Percentiles rank a stretch among this genome's conserved stretches.
phyloP scores from a whole-genome alignment of 192 early-diverging fungal genomes.

The Rhizophagus clarus region DNA sequence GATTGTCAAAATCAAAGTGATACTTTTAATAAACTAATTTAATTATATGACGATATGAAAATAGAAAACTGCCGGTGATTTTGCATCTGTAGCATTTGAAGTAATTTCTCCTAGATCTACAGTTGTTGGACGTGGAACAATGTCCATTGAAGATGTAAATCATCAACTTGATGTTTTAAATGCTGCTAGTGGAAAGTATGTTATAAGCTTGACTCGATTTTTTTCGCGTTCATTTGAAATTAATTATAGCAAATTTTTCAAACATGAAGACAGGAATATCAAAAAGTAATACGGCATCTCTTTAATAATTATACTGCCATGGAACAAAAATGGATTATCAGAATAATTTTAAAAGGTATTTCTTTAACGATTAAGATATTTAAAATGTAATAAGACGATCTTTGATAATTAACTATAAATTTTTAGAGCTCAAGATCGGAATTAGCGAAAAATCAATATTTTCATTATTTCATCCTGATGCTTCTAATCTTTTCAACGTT shows the following conservation, averaged over 20 bases:
- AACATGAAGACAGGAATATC: conserved; percentile 37
- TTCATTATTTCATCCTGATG: conserved; percentile 68
- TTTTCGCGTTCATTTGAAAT: conserved; percentile 1
- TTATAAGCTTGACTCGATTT: not conserved
- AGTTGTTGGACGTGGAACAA: conserved; percentile 46
- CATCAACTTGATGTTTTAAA: conserved; percentile 52
- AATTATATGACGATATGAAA: not conserved
- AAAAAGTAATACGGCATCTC: conserved; percentile 53
- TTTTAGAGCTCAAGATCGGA: conserved; percentile 68
- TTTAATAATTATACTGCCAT: conserved; percentile 59
- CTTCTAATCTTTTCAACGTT: conserved; percentile 66
- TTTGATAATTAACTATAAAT: not conserved
- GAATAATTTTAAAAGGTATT: conserved; percentile 75
- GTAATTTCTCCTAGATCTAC: conserved; percentile 50
- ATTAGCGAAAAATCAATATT: conserved; percentile 74
- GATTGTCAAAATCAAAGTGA: not conserved
- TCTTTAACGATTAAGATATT: not conserved
- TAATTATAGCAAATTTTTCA: not conserved
- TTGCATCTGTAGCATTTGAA: conserved; percentile 55
- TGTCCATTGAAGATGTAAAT: conserved; percentile 67
- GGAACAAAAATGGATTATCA: conserved; percentile 77
- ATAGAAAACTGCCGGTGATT: conserved; percentile 63
- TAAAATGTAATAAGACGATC: not conserved
- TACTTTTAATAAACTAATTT: not conserved
- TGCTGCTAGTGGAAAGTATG: conserved; percentile 36